A percentile compares a stretch with the other conserved stretches of the same genome.
These are phyloP conservation scores for Papiliotrema flavescens DNA, from an alignment of 1,284 basidiomycete species.

Conservation along the genomic window DNA sequence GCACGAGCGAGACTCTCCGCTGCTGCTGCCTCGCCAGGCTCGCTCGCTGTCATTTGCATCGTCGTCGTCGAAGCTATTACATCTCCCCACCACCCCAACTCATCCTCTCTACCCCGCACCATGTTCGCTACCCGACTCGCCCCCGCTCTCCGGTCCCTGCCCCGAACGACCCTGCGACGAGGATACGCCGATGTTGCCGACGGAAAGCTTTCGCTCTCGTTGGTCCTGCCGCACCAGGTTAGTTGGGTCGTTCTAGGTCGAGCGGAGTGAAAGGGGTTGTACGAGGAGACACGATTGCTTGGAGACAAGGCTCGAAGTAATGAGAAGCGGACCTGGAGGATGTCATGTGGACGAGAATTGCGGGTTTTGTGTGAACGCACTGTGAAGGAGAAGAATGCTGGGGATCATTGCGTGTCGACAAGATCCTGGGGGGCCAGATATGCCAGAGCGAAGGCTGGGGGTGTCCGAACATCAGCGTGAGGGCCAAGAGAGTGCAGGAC, in stretches of 20 bases:
- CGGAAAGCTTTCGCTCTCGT: conserved; percentile 82
- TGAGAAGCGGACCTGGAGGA: not conserved
- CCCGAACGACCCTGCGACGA: conserved; percentile 53
- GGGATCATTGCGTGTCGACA: not conserved
- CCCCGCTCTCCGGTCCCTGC: conserved; percentile 44
- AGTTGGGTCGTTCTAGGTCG: conserved; percentile 38
- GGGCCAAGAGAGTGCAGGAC: too few species aligned
- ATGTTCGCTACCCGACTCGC: conserved; percentile 43
- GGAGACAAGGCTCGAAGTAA: too few species aligned
- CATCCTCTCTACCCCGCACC: conserved; percentile 8
- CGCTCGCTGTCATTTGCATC: not conserved
- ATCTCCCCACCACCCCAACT: not conserved
- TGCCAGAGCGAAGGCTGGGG: too few species aligned
- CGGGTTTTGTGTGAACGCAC: not conserved
- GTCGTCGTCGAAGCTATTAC: not conserved
- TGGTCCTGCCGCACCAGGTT: conserved; percentile 91
- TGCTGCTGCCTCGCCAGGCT: too few species aligned
- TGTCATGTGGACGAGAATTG: too few species aligned
- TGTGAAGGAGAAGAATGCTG: not conserved
- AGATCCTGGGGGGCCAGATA: too few species aligned
- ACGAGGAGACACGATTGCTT: too few species aligned
- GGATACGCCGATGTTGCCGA: conserved; percentile 72
- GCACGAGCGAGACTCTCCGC: too few species aligned
- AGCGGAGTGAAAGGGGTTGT: not conserved
- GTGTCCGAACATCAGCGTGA: too few species aligned